Evolutionary conservation across 148 eudicot species (phyloP).

Genomic region (Chenopodium suecicum): DNA sequence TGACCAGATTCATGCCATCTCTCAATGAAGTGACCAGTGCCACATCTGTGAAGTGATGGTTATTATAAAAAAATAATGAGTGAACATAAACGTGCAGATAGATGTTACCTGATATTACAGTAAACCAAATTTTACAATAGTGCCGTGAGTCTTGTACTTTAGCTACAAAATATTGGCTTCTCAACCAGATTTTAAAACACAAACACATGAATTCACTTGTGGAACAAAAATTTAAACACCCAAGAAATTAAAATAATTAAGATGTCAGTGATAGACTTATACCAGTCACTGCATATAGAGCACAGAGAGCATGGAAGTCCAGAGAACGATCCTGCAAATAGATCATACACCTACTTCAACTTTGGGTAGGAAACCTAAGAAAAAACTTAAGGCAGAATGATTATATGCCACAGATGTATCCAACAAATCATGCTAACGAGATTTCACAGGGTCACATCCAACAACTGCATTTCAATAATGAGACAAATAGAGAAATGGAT

Average conservation of each 20-base stretch:
- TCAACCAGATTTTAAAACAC: neutral
- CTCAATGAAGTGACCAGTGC: constrained; percentile 93
- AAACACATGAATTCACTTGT: neutral
- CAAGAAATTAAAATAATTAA: neutral
- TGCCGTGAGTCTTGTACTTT: neutral
- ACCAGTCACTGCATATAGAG: constrained; percentile 92
- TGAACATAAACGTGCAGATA: too few species aligned
- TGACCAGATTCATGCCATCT: constrained; percentile 98
- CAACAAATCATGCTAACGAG: neutral
- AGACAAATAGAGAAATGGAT: neutral
- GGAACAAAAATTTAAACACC: neutral
- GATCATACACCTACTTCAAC: constrained; percentile 23
- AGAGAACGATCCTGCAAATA: constrained; percentile 84
- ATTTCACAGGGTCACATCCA: neutral
- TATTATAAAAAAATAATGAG: too few species aligned
- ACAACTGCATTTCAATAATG: neutral
- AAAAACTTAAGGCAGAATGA: constrained; percentile 2
- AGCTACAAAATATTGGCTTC: neutral
- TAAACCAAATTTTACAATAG: neutral
- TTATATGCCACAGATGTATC: neutral
- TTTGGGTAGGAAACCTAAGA: too few species aligned
- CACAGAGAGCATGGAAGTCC: constrained; percentile 83
- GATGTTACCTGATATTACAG: neutral
- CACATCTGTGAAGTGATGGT: constrained; percentile 48
- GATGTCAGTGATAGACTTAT: constrained; percentile 21